Evolutionary conservation across 2,329 filamentous ascomycete genomes (phyloP).

Genomic region (Bisporella sp.): DNA sequence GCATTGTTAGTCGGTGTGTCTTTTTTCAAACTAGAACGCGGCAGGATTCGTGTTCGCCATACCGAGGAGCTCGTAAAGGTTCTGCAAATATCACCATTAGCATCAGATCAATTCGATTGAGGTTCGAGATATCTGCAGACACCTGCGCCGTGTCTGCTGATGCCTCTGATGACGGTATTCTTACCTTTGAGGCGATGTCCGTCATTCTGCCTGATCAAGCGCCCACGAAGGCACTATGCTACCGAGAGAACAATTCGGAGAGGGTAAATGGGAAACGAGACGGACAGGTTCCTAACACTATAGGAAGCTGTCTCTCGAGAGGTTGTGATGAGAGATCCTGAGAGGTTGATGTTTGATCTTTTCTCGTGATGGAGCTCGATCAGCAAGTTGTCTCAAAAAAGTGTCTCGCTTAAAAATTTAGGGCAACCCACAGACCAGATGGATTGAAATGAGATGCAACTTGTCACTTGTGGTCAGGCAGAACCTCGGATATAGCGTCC

Average conservation of each 20-base stretch:
- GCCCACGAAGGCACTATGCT: constrained; percentile 32
- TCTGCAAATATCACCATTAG: constrained; percentile 52
- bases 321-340: constrained; percentile 10
- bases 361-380: too few species aligned
- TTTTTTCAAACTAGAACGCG: constrained; percentile 1
- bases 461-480: too few species aligned
- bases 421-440: too few species aligned
- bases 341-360: constrained; percentile 1
- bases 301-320: constrained; percentile 32
- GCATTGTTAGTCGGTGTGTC: constrained; percentile 22
- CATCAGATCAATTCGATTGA: constrained; percentile 11
- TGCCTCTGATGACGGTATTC: constrained; percentile 5
- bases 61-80: constrained; percentile 98
- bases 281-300: constrained; percentile 27
- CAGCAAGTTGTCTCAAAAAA: too few species aligned
- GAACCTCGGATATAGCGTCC: too few species aligned
- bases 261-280: constrained; percentile 22
- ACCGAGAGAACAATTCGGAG: constrained; percentile 30
- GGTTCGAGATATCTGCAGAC: not conserved
- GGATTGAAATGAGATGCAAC: too few species aligned
- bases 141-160: constrained; percentile 10
- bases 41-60: constrained; percentile 33
- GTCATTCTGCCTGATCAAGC: constrained; percentile 30
- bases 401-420: too few species aligned
- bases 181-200: constrained; percentile 31